A percentile compares a stretch with the other conserved stretches of the same genome.
phyloP scores from a whole-genome alignment of 306 rosid species.

The Canavalia ensiformis region DNA sequence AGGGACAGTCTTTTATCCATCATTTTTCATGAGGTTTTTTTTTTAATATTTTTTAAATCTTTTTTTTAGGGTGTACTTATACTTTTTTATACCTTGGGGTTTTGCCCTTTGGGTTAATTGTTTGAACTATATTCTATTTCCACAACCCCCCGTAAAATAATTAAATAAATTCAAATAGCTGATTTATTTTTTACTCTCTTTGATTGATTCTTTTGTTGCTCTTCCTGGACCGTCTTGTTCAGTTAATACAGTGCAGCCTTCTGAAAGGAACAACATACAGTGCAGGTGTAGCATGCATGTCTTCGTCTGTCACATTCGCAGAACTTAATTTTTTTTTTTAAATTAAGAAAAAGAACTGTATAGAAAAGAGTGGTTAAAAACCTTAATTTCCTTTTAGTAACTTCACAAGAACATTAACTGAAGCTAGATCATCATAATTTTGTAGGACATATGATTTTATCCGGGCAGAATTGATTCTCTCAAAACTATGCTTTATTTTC shows the following conservation, averaged over 20 bases:
- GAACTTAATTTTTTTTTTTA: slow-evolving; percentile 9
- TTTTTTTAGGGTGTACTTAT: neutral
- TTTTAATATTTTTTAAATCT: neutral
- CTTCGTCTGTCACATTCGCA: slow-evolving; percentile 50
- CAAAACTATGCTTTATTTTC: neutral
- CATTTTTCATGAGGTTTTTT: slow-evolving; percentile 11
- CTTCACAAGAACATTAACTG: neutral
- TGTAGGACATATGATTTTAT: neutral
- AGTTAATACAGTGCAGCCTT: slow-evolving; percentile 53
- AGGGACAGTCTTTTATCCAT: slow-evolving; percentile 38
- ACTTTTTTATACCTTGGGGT: neutral
- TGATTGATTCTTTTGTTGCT: slow-evolving; percentile 15
- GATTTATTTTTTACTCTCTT: neutral
- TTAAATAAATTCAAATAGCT: slow-evolving; percentile 14
- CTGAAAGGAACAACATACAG: slow-evolving; percentile 44
- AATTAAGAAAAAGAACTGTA: neutral
- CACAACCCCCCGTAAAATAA: neutral
- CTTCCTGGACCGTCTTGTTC: slow-evolving; percentile 29
- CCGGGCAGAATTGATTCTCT: neutral
- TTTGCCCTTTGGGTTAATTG: slow-evolving; percentile 36
- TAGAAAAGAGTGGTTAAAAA: neutral
- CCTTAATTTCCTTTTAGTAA: slow-evolving; percentile 12
- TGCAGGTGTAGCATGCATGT: slow-evolving; percentile 63
- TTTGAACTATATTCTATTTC: slow-evolving; percentile 6
- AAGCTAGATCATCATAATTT: neutral